Evolutionary conservation across 805 yeast species (phyloP).

Genomic region (Zygoascus flipseniorum): DNA sequence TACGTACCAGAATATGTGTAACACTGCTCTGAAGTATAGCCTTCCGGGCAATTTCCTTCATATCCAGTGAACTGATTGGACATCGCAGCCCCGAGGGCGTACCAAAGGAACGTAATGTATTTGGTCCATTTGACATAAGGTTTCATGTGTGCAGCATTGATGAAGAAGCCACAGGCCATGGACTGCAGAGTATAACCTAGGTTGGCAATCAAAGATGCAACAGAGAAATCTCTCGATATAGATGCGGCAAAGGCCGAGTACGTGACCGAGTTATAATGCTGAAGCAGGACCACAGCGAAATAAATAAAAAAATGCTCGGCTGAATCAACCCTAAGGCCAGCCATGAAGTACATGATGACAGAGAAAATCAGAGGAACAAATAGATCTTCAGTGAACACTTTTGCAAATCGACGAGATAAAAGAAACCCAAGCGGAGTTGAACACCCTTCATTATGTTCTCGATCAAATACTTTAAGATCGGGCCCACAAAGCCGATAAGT

Average conservation of each 20-base stretch:
- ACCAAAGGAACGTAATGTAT: conserved; percentile 70
- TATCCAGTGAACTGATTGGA: conserved; percentile 60
- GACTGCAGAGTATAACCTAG: conserved; percentile 61
- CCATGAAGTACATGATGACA: conserved; percentile 61
- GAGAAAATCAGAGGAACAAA: conserved; percentile 53
- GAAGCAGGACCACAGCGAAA: conserved; percentile 50
- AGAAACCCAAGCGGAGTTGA: conserved; percentile 62
- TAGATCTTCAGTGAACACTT: conserved; percentile 60
- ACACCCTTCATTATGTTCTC: conserved; percentile 65
- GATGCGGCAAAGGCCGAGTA: conserved; percentile 47
- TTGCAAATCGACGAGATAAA: conserved; percentile 55
- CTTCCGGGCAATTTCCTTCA: conserved; percentile 47
- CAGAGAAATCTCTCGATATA: conserved; percentile 49
- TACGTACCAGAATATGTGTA: conserved; percentile 46
- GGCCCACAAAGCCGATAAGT: conserved; percentile 46
- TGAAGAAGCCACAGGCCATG: conserved; percentile 74
- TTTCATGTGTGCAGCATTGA: conserved; percentile 64
- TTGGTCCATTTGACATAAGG: conserved; percentile 83
- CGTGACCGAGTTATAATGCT: conserved; percentile 48
- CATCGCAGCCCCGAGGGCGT: conserved; percentile 59
- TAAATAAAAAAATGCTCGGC: conserved; percentile 48
- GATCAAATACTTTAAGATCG: conserved; percentile 48
- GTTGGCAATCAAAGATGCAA: conserved; percentile 54
- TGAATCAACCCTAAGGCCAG: conserved; percentile 47
- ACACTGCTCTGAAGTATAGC: conserved; percentile 31